These are phyloP conservation scores for Fusarium begoniae DNA, from an alignment of 2,329 filamentous ascomycete genomes.

Conservation along the genomic window DNA sequence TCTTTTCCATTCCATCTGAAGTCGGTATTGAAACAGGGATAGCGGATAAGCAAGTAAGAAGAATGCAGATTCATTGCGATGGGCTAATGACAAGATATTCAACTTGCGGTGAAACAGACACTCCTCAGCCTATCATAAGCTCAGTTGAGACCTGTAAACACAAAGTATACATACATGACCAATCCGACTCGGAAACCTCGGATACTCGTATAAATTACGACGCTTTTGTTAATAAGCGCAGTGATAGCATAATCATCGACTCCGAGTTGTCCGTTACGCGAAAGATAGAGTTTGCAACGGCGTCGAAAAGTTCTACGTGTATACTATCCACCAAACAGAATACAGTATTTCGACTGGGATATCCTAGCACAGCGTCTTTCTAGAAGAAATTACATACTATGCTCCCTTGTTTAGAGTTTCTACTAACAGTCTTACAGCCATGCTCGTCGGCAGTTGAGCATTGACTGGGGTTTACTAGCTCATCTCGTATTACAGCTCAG, in stretches of 20 bases:
- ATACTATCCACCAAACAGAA: slow-evolving; percentile 6
- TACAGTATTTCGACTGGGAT: not conserved
- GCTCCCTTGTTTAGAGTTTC: not conserved
- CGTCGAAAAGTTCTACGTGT: not conserved
- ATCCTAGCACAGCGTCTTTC: not conserved
- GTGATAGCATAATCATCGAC: not conserved
- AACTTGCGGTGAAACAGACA: not conserved
- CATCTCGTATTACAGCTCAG: slow-evolving; percentile 13
- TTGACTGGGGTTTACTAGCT: not conserved
- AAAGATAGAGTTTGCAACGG: slow-evolving; percentile 17
- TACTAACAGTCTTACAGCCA: too few species aligned
- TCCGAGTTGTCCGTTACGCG: slow-evolving; percentile 6
- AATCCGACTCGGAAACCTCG: not conserved
- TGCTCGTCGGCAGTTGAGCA: not conserved
- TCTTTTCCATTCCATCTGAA: not conserved
- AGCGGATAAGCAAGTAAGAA: too few species aligned
- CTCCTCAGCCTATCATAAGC: not conserved
- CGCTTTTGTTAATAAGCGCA: not conserved
- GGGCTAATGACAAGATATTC: not conserved
- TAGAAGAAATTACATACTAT: not conserved
- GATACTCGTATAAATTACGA: not conserved
- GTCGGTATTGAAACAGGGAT: too few species aligned
- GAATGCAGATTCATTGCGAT: not conserved
- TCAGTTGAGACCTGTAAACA: not conserved
- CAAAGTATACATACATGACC: too few species aligned